Conservation (phyloP, 176 grass and related monocot species). For the sorghum (Sorghum bicolor) region Sorghum_bicolor_NCBIv3 NC_012870.2:2628501-2629000, state of each 20-base stretch:
- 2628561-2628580: not conserved
- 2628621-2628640: not conserved
- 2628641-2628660: not conserved
- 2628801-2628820: not conserved
- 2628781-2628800: not conserved
- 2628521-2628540: not conserved
- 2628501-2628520: not conserved
- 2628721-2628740: not conserved
- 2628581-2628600: not conserved
- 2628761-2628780: not conserved
- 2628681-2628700: not conserved
- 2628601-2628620: not conserved
- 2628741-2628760: not conserved
- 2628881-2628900: constrained; percentile 47
- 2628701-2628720: not conserved
- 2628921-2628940: constrained; percentile 38
- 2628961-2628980: constrained; percentile 34
- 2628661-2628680: not conserved
- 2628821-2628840: not conserved
- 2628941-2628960: constrained; percentile 36
- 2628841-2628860: not conserved
- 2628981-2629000: constrained; percentile 33
- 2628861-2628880: constrained; percentile 11
- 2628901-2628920: constrained; percentile 24
- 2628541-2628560: not conserved